Percentiles rank a stretch among this genome's conserved stretches.
Conservation (phyloP, 345 rosid species). For the Eucalyptus marginata region DNA sequence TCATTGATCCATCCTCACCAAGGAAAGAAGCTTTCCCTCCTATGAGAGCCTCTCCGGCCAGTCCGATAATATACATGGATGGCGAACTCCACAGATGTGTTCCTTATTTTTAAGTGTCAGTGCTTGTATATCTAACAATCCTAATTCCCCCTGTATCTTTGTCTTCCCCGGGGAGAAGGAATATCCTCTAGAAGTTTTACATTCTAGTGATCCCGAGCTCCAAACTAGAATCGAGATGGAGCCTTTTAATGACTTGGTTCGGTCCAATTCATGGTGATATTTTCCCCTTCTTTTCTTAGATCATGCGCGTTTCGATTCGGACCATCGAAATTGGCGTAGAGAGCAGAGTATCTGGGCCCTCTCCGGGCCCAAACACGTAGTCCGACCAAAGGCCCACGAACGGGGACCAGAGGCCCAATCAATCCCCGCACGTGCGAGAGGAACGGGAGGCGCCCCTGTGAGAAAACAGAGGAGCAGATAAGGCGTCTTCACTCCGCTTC, state of each 20-base stretch:
- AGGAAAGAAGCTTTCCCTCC: too few species aligned
- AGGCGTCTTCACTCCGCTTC: neutral
- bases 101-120: accelerated
- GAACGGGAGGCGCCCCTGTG: neutral
- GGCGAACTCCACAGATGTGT: accelerated
- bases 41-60: accelerated
- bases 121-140: accelerated
- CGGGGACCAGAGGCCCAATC: neutral
- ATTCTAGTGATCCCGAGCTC: too few species aligned
- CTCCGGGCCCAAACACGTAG: neutral
- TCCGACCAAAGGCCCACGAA: neutral
- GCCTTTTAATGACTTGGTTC: too few species aligned
- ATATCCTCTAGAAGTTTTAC: too few species aligned
- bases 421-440: neutral
- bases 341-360: neutral
- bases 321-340: neutral
- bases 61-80: accelerated
- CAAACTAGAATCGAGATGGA: too few species aligned
- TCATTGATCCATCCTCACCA: neutral
- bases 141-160: too few species aligned
- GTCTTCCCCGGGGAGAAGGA: accelerated
- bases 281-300: neutral
- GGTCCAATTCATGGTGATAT: neutral
- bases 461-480: neutral
- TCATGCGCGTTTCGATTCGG: neutral